Percentiles rank a stretch among this genome's conserved stretches.
Conservation (phyloP, 257 asterid species). For the Rhazya stricta region DNA sequence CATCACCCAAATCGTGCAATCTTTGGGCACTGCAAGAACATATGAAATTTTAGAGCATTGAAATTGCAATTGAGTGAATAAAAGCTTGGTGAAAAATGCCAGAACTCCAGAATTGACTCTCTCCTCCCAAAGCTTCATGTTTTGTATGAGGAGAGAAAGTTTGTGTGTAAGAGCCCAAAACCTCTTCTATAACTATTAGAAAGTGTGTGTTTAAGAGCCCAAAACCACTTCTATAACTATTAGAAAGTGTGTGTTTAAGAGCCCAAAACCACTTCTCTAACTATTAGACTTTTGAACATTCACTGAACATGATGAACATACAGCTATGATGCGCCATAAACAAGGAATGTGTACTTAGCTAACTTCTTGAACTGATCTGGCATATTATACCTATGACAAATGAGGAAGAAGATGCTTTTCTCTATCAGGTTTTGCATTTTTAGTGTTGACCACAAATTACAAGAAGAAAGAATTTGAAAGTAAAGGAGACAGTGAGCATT, state of each 20-base stretch:
- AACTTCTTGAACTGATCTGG: background rate
- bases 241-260: background rate
- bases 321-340: background rate
- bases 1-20: slow-evolving; percentile 82
- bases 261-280: background rate
- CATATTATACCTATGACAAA: slow-evolving; percentile 2
- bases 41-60: slow-evolving; percentile 1
- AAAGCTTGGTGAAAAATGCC: background rate
- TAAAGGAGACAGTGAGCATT: background rate
- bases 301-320: background rate
- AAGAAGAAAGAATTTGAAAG: background rate
- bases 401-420: background rate
- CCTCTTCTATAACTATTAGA: background rate
- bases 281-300: background rate
- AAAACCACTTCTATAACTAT: background rate
- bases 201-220: background rate
- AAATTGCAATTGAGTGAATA: background rate
- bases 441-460: background rate
- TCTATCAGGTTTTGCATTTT: background rate
- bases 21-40: slow-evolving; percentile 63
- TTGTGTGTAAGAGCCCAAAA: background rate
- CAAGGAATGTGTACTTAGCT: background rate
- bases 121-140: background rate
- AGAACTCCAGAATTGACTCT: background rate
- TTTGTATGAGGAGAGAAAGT: background rate